Percentiles rank a stretch among this genome's conserved stretches.
These are phyloP conservation scores for Vitis cinerea DNA, from an alignment of 164 flowering plant genomes.

Conservation along the genomic window DNA sequence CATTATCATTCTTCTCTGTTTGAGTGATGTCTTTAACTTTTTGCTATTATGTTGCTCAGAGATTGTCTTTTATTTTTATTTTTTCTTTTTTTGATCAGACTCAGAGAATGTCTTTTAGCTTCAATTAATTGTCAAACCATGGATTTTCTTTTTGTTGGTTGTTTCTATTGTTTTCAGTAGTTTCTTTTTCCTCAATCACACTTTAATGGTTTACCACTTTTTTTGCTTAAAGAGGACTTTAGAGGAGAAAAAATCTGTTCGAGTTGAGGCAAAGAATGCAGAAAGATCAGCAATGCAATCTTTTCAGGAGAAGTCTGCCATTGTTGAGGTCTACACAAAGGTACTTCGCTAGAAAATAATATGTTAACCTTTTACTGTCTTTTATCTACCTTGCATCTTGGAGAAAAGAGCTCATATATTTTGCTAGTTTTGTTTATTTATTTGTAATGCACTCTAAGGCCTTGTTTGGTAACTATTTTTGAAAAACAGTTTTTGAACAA, in stretches of 20 bases:
- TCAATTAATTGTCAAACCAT: no score
- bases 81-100: no score
- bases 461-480: no score
- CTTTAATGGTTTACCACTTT: not conserved
- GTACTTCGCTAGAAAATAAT: conserved; percentile 26
- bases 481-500: no score
- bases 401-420: not conserved
- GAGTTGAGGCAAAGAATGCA: conserved; percentile 52
- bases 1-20: no score
- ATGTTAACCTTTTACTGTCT: not conserved
- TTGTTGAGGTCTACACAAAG: conserved; percentile 68
- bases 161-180: not conserved
- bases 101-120: no score
- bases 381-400: not conserved
- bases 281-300: conserved; percentile 69
- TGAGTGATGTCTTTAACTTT: no score
- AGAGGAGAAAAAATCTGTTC: no score
- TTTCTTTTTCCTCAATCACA: conserved; percentile 1
- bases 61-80: no score
- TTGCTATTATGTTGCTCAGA: no score
- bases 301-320: conserved; percentile 61
- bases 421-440: not conserved
- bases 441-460: not conserved
- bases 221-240: conserved; percentile 54
- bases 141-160: not conserved